A percentile compares a stretch with the other conserved stretches of the same genome.
These are phyloP conservation scores for Globisporangium parvum DNA, from an alignment of 352 stramenopile genomes.

Conservation along the genomic window DNA sequence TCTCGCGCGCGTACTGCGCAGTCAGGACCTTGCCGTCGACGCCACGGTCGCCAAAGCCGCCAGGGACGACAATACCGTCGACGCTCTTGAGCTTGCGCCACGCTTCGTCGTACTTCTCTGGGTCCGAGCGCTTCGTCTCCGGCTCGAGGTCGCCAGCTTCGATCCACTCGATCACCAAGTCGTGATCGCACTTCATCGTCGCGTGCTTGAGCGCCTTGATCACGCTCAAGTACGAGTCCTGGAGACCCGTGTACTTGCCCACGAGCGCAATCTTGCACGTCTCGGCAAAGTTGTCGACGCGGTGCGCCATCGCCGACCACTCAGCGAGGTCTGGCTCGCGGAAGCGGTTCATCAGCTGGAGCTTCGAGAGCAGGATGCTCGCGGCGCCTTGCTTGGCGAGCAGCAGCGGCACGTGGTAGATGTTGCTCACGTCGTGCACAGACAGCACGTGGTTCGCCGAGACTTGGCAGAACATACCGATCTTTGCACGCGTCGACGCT, in stretches of 20 bases:
- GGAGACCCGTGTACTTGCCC: conserved; percentile 98
- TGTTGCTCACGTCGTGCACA: conserved; percentile 99
- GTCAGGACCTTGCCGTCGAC: conserved; percentile 97
- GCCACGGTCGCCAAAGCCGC: conserved; percentile 97
- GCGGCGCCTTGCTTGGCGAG: conserved; percentile 94
- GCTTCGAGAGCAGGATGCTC: conserved; percentile 90
- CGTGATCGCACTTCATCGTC: conserved; percentile 90
- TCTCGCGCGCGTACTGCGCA: conserved; percentile 93
- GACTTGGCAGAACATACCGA: conserved; percentile 99
- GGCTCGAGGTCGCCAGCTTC: conserved; percentile 95
- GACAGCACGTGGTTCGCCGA: conserved; percentile 92
- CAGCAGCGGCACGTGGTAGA: conserved; percentile 99
- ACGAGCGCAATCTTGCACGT: conserved; percentile 97
- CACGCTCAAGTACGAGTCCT: conserved; percentile 99
- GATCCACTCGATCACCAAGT: conserved; percentile 97
- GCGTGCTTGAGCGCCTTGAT: conserved; percentile 96
- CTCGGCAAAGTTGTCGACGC: conserved; percentile 89
- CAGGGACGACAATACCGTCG: conserved; percentile 96
- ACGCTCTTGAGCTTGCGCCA: conserved; percentile 92
- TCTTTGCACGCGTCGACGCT: conserved; percentile 93
- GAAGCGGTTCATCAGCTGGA: conserved; percentile 90
- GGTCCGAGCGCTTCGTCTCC: conserved; percentile 63
- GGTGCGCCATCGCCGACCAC: conserved; percentile 91
- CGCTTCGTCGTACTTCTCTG: conserved; percentile 68
- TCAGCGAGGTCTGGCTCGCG: conserved; percentile 65